A percentile compares a stretch with the other conserved stretches of the same genome.
phyloP scores from a whole-genome alignment of 2,329 filamentous ascomycete species.

The Hypoxylon sp. region DNA sequence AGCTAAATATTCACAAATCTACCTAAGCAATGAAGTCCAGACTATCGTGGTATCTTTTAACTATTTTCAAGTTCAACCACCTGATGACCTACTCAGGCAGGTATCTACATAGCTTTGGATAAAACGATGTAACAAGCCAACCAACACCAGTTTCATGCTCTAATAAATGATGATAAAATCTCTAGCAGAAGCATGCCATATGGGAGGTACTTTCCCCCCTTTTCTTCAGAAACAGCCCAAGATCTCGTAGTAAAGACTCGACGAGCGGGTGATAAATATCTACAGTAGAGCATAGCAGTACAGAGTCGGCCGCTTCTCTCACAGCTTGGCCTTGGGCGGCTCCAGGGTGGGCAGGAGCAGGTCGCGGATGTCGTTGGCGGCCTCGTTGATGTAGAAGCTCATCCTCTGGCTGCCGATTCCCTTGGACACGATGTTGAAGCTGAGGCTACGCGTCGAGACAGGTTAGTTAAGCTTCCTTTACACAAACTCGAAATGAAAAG shows the following conservation, averaged over 20 bases:
- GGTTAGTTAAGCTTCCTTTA: conserved; percentile 14
- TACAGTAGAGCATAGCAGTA: neutral
- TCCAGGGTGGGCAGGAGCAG: conserved; percentile 83
- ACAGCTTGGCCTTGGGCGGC: conserved; percentile 86
- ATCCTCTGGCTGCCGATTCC: conserved; percentile 88
- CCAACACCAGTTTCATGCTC: conserved; percentile 34
- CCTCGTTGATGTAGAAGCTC: conserved; percentile 96
- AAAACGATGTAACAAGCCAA: conserved; percentile 4
- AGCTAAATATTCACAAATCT: neutral
- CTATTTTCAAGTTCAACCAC: neutral
- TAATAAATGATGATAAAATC: too few relatives aligned
- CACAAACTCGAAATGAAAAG: neutral
- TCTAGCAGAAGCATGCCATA: conserved; percentile 1
- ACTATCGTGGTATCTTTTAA: neutral
- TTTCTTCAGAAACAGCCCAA: neutral
- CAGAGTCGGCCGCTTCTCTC: conserved; percentile 44
- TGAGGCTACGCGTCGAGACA: conserved; percentile 69
- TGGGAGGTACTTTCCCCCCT: neutral
- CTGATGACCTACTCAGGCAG: too few relatives aligned
- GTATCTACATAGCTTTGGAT: neutral
- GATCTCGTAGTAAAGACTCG: neutral
- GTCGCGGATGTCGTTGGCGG: conserved; percentile 87
- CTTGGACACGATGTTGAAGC: conserved; percentile 98
- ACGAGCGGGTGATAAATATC: neutral
- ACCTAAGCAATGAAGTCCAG: neutral